Percentiles rank a stretch among this genome's conserved stretches.
Evolutionary conservation across 768 basidiomycete species (phyloP).

Genomic region (Leccinum boreale): DNA sequence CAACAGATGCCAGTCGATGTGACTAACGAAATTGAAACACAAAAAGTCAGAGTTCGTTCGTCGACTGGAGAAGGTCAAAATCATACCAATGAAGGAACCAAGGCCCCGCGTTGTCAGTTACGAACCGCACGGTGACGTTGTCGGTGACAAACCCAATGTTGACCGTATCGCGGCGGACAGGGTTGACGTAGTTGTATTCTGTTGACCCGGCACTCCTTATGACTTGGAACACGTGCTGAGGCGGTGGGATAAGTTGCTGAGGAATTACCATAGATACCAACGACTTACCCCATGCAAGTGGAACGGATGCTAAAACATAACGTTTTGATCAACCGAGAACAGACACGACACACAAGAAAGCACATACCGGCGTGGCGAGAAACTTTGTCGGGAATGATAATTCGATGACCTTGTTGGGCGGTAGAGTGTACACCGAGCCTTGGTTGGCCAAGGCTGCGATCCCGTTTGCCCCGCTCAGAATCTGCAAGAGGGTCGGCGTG

Average conservation of each 20-base stretch:
- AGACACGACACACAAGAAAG: background rate
- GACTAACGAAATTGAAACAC: slow-evolving; percentile 7
- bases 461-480: slow-evolving; percentile 36
- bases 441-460: slow-evolving; percentile 36
- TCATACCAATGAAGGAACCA: background rate
- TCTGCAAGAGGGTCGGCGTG: slow-evolving; percentile 44
- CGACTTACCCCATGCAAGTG: slow-evolving; percentile 44
- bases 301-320: slow-evolving; percentile 35
- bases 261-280: background rate
- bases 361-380: slow-evolving; percentile 30
- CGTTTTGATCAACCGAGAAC: background rate
- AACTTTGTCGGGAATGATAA: slow-evolving; percentile 20
- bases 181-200: slow-evolving; percentile 44
- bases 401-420: slow-evolving; percentile 45
- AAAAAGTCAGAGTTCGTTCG: background rate
- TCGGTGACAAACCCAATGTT: slow-evolving; percentile 29
- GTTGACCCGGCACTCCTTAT: slow-evolving; percentile 38
- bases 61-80: background rate
- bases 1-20: slow-evolving; percentile 24
- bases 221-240: slow-evolving; percentile 41
- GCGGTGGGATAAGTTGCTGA: background rate
- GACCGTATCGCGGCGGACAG: slow-evolving; percentile 53
- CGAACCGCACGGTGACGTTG: slow-evolving; percentile 56
- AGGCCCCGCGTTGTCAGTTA: slow-evolving; percentile 58
- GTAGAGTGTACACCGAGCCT: slow-evolving; percentile 42